A percentile compares a stretch with the other conserved stretches of the same genome.
Evolutionary conservation across 2,329 filamentous ascomycete genomes (phyloP).

Genomic region (Cladophialophora psammophila): DNA sequence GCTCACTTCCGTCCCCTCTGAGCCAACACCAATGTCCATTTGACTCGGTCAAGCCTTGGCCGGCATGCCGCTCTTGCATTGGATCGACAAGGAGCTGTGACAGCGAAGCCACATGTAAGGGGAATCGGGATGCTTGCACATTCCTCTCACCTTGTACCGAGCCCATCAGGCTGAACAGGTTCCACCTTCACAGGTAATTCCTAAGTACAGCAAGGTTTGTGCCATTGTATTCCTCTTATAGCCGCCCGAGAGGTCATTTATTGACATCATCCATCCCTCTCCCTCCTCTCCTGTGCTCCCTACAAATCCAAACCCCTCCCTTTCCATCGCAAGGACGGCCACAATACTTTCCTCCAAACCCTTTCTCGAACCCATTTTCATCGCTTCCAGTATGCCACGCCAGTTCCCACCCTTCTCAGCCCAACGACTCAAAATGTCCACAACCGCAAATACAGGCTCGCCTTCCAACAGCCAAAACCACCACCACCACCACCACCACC

Average conservation of each 20-base stretch:
- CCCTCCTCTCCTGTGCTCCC: background rate
- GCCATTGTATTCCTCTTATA: background rate
- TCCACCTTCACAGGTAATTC: background rate
- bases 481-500: background rate
- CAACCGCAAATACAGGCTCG: background rate
- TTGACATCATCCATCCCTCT: slow-evolving; percentile 5
- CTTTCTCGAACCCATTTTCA: background rate
- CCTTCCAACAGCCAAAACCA: slow-evolving; percentile 8
- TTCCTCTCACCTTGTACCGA: background rate
- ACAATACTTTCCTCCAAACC: background rate
- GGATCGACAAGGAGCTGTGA: slow-evolving; percentile 5
- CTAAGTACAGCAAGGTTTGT: background rate
- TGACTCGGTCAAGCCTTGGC: background rate
- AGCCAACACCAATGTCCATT: background rate
- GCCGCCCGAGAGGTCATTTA: background rate
- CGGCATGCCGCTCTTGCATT: background rate
- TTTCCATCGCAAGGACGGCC: background rate
- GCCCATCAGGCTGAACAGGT: background rate
- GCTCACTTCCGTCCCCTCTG: background rate
- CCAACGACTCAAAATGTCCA: slow-evolving; percentile 2
- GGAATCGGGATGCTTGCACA: background rate
- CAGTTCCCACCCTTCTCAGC: slow-evolving; percentile 3
- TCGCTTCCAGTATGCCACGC: slow-evolving; percentile 7
- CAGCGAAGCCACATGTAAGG: background rate
- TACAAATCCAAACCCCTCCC: background rate